Evolutionary conservation across 768 basidiomycete genomes (phyloP).

Genomic region (Leccinum sublutescens): DNA sequence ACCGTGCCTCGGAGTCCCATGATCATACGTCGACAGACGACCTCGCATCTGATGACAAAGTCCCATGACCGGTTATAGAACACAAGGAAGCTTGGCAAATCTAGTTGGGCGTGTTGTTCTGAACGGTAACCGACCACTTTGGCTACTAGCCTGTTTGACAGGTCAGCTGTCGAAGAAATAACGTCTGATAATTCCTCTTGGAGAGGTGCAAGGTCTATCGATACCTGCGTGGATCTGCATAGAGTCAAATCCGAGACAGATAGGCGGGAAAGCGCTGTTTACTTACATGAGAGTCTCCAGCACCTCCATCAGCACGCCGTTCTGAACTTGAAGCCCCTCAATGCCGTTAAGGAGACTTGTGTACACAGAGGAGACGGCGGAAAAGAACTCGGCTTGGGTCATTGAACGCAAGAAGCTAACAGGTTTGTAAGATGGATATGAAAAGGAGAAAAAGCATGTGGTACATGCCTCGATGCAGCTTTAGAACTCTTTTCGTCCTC

Average conservation of each 20-base stretch:
- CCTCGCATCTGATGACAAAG: slow-evolving; percentile 88
- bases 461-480: slow-evolving; percentile 25
- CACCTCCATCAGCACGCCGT: slow-evolving; percentile 53
- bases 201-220: slow-evolving; percentile 43
- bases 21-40: slow-evolving; percentile 86
- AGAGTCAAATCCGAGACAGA: slow-evolving; percentile 2
- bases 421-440: slow-evolving; percentile 31
- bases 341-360: slow-evolving; percentile 60
- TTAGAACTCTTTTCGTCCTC: slow-evolving; percentile 45
- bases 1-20: slow-evolving; percentile 86
- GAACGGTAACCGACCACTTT: slow-evolving; percentile 74
- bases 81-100: slow-evolving; percentile 69
- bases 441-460: slow-evolving; percentile 5
- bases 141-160: slow-evolving; percentile 79
- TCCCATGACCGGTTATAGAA: slow-evolving; percentile 86
- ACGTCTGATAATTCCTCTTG: slow-evolving; percentile 75
- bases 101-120: slow-evolving; percentile 75
- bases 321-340: slow-evolving; percentile 65
- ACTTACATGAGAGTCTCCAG: slow-evolving; percentile 48
- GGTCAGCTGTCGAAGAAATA: slow-evolving; percentile 76
- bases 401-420: slow-evolving; percentile 61
- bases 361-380: slow-evolving; percentile 61
- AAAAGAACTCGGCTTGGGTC: slow-evolving; percentile 66
- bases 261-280: neutral
- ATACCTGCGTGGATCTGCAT: slow-evolving; percentile 38